phyloP scores from a whole-genome alignment of 202 grass and related monocot genomes.

The Panicum hallii region DNA sequence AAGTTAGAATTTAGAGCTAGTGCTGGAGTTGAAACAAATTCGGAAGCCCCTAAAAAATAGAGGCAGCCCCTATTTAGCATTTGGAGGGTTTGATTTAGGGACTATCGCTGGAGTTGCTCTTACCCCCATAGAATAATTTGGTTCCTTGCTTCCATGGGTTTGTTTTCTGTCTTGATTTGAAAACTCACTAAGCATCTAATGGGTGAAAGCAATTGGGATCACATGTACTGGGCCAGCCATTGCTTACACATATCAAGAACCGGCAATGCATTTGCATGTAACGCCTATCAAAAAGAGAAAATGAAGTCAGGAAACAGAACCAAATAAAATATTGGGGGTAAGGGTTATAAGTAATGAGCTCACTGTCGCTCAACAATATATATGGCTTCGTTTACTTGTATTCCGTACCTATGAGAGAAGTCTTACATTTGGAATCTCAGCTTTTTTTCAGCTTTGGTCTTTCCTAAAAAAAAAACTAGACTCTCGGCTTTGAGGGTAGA shows the following conservation, averaged over 20 bases:
- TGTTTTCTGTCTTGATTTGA: background rate
- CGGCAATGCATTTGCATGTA: slow-evolving; percentile 75
- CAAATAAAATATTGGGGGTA: background rate
- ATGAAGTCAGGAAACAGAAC: slow-evolving; percentile 39
- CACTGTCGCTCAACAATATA: slow-evolving; percentile 16
- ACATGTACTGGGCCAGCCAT: slow-evolving; percentile 95
- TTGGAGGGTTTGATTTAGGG: too few species aligned
- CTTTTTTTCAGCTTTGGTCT: too few species aligned
- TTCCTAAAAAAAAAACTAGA: background rate
- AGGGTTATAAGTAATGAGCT: background rate
- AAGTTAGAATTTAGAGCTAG: too few species aligned
- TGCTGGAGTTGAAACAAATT: too few species aligned
- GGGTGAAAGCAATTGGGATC: slow-evolving; percentile 26
- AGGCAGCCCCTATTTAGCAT: too few species aligned
- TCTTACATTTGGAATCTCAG: background rate
- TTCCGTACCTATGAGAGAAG: background rate
- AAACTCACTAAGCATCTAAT: slow-evolving; percentile 16
- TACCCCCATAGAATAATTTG: background rate
- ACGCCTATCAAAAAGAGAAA: slow-evolving; percentile 59
- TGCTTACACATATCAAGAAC: slow-evolving; percentile 93
- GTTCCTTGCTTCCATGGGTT: background rate
- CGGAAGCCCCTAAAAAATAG: too few species aligned
- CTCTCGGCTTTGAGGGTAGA: slow-evolving; percentile 1
- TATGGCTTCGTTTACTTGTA: slow-evolving; percentile 25
- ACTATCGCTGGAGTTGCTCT: too few species aligned